Base-by-base conservation (phyloP, 2,329 filamentous ascomycete species). In the Ophiostoma australiae region DNA sequence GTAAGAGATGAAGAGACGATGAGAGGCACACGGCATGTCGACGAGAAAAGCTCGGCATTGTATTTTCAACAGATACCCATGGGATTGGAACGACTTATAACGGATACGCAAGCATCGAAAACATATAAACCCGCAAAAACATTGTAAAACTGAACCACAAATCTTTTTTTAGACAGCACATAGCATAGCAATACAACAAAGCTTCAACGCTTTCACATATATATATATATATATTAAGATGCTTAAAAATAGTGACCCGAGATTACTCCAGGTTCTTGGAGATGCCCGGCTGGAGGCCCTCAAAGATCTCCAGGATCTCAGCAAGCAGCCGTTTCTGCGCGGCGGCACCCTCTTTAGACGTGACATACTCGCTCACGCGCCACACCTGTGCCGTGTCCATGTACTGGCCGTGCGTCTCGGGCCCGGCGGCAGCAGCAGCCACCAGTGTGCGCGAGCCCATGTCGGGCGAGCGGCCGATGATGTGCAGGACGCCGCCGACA, bases 271-370 rank as follows among this genome's bases (percentile, higher is more conserved):
- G 74, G 20, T 79, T 80, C 37, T 75, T 74, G 8, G 74, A 76
- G 17, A 83, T 74, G 0, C 80, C 81, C 0, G 81, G 80, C 72
- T 83, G 78, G 41, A 84, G 78, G 3, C 69, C 77, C 68, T 85
- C 82, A 39, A 85, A 70, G 27, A 82, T 76, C 13, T 74, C 79
- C 72, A 81, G 67, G 74, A 85, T 73, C 77, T 86, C 82, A 20
- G 74, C 77, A 76, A 79, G 85, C 2, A 83, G 75, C 71, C 76
- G 79, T 66, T 76, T 74, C 71, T 80, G 81, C 70, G 77, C 72
- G 69, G 76, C 70, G 52, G 76, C 74, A 0, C 82, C 83, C 44
- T 82, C 78, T 5, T 79, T 76, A 5, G 81, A 80, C 69, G 76
- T 70, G 2, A 80, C 80, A 73, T 76, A 80, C 0, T 70, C 48